Evolutionary conservation across 768 basidiomycete genomes (phyloP).

Genomic region (Xerocomellus amylosporus): DNA sequence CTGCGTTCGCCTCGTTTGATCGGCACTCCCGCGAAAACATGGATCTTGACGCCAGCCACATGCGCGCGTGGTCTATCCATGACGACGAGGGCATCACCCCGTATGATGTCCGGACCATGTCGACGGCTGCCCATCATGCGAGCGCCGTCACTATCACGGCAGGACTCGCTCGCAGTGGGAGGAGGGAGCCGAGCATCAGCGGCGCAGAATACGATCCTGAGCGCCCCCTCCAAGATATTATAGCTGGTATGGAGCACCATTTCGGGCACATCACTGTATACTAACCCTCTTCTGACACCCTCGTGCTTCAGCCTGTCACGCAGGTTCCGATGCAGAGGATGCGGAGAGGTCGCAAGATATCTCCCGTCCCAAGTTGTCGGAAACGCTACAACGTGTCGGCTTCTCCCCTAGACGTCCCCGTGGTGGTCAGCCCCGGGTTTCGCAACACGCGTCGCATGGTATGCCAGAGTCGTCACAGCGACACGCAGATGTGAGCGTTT

Average conservation of each 20-base stretch:
- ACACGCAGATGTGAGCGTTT: constrained; percentile 10
- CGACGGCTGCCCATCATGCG: constrained; percentile 87
- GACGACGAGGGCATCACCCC: constrained; percentile 67
- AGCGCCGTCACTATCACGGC: constrained; percentile 84
- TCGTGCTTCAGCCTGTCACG: constrained; percentile 45
- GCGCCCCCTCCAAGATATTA: constrained; percentile 68
- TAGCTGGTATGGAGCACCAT: constrained; percentile 46
- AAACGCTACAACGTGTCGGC: constrained; percentile 62
- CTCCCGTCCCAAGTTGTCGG: constrained; percentile 62
- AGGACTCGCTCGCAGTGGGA: constrained; percentile 55
- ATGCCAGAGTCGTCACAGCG: constrained; percentile 14
- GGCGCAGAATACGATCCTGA: constrained; percentile 88
- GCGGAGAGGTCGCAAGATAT: constrained; percentile 41
- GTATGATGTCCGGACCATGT: constrained; percentile 67
- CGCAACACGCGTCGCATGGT: constrained; percentile 14
- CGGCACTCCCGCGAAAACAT: constrained; percentile 53
- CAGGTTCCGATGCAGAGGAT: constrained; percentile 50
- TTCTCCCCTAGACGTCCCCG: constrained; percentile 79
- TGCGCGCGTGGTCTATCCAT: constrained; percentile 60
- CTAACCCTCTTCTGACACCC: not conserved
- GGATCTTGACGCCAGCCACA: constrained; percentile 50
- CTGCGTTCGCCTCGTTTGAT: constrained; percentile 61
- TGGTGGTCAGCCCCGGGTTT: constrained; percentile 35
- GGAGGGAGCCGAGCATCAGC: constrained; percentile 59
- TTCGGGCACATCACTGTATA: not conserved